Evolutionary conservation across 2,329 filamentous ascomycete species (phyloP).

Genomic region (Fusarium neocosmosporiellum): DNA sequence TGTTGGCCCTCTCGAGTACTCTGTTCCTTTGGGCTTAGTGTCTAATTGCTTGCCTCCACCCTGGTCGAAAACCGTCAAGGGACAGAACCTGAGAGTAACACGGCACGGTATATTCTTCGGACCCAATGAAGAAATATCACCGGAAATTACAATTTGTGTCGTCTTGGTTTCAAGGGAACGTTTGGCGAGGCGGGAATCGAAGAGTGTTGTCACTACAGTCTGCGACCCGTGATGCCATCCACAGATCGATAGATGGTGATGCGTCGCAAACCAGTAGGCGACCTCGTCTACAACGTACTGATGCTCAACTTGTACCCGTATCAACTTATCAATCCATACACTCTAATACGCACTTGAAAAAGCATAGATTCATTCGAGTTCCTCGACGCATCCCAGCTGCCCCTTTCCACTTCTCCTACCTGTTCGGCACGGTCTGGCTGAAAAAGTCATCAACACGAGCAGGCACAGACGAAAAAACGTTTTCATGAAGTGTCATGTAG

Average conservation of each 20-base stretch:
- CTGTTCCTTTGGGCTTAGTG: neutral
- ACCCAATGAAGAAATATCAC: neutral
- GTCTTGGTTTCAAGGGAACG: neutral
- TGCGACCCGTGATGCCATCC: neutral
- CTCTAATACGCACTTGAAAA: neutral
- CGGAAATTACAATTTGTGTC: rapidly evolving
- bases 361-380: neutral
- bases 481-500: neutral
- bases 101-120: neutral
- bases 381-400: neutral
- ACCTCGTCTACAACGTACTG: neutral
- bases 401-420: neutral
- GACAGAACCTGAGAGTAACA: neutral
- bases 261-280: neutral
- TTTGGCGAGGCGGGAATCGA: neutral
- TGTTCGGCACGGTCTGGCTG: neutral
- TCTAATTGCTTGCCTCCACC: neutral
- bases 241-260: neutral
- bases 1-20: neutral
- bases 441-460: neutral
- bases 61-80: neutral
- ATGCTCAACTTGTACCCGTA: neutral
- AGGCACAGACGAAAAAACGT: neutral
- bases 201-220: neutral
- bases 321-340: neutral